Conservation (phyloP, 768 basidiomycete genomes). For the Calvatia gigantea region DNA sequence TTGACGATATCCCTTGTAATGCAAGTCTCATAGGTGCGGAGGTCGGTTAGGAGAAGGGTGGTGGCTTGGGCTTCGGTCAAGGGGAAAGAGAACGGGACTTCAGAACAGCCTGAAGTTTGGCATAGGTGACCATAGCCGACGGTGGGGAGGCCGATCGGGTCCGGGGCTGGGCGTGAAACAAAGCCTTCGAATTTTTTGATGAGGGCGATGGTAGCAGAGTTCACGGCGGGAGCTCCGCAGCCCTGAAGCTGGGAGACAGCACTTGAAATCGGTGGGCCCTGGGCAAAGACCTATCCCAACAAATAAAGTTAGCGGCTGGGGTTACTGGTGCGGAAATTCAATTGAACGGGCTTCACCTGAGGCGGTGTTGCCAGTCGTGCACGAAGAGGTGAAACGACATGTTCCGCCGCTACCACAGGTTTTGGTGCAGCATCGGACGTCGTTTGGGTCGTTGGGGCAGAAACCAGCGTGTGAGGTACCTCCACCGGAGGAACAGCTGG, state of each 20-base stretch:
- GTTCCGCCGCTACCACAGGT: constrained; percentile 23
- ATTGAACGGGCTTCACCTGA: constrained; percentile 15
- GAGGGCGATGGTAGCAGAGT: constrained; percentile 24
- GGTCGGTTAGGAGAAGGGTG: constrained; percentile 25
- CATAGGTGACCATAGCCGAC: constrained; percentile 35
- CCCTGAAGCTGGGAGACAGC: constrained; percentile 20
- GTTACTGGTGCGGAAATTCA: neutral
- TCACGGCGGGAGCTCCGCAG: constrained; percentile 20
- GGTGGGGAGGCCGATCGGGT: constrained; percentile 32
- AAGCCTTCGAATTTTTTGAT: constrained; percentile 33
- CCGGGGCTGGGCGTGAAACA: constrained; percentile 29
- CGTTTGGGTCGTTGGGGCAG: constrained; percentile 25
- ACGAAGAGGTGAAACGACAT: constrained; percentile 22
- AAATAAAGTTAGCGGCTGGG: too few species aligned
- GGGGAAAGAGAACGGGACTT: constrained; percentile 33
- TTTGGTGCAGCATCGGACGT: constrained; percentile 26
- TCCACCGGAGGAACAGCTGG: constrained; percentile 20
- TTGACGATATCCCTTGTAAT: constrained; percentile 20
- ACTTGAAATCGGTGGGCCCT: constrained; percentile 22
- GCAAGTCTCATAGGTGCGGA: constrained; percentile 21
- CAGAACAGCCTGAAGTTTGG: constrained; percentile 25
- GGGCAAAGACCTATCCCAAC: constrained; percentile 23
- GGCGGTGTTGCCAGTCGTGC: constrained; percentile 19
- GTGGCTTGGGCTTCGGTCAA: constrained; percentile 26
- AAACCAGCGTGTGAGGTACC: constrained; percentile 22